These are phyloP conservation scores for Omphalotus guepiniiformis DNA, from an alignment of 768 basidiomycete genomes.

Conservation along the genomic window DNA sequence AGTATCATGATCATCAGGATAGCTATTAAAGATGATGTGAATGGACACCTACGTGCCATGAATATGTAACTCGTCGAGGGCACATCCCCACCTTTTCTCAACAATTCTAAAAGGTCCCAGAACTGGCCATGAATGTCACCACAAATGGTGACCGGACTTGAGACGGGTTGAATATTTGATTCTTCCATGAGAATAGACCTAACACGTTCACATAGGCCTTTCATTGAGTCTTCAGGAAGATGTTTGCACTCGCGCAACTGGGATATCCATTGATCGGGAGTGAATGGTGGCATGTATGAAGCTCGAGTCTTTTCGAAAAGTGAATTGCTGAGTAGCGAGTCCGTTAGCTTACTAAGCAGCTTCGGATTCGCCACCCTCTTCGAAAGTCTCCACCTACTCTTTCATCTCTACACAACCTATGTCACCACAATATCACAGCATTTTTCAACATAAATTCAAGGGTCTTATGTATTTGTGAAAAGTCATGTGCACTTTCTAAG, in stretches of 20 bases:
- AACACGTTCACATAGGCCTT: conserved; percentile 86
- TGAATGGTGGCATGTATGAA: conserved; percentile 23
- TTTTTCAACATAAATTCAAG: no score
- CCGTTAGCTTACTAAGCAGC: no score
- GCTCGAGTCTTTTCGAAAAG: background rate
- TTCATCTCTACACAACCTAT: no score
- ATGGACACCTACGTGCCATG: conserved; percentile 71
- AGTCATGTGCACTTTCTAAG: no score
- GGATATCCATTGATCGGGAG: conserved; percentile 81
- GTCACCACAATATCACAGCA: no score
- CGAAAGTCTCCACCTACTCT: no score
- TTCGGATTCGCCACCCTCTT: no score
- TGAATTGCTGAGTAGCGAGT: no score
- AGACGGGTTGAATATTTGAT: conserved; percentile 95
- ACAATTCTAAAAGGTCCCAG: conserved; percentile 91
- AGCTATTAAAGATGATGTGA: conserved; percentile 17
- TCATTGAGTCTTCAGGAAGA: conserved; percentile 91
- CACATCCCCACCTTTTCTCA: conserved; percentile 80
- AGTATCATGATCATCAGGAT: conserved; percentile 23
- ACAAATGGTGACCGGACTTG: conserved; percentile 90
- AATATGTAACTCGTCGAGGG: conserved; percentile 93
- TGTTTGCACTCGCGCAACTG: conserved; percentile 85
- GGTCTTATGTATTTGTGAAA: no score
- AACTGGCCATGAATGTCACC: conserved; percentile 98
- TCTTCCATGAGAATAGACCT: conserved; percentile 91